Evolutionary conservation across 1,284 basidiomycete genomes (phyloP), one percentile per base, ranked within the genome.

Genomic region (Pyrrhoderma noxium): DNA sequence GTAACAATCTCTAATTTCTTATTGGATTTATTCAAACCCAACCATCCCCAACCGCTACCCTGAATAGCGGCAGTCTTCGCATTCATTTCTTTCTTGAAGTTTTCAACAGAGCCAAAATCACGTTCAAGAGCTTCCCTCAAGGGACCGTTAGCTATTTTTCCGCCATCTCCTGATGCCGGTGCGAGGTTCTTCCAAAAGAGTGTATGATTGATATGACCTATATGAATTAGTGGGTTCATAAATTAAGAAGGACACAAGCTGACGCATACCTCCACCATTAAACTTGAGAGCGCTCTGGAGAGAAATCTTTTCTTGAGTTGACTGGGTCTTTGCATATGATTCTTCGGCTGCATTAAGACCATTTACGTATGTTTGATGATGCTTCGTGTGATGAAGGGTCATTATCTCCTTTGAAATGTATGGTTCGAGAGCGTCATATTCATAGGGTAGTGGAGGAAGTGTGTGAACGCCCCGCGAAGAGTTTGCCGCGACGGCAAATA

Each of bases 141-240:
- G 11, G 82, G 73, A 21, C 93, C 90, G 31, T 77, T 78, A 55
- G 69, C 60, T 47, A 93, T 73, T 64, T 79, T 81, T 48, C 86
- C 85, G 60, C 88, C 83, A 56, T 79, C 74, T 59, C 66, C 65
- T 22, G 71, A 72, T 25, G 71, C 70, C 18, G 84, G 75, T 1
- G 91, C 86, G 59, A 97, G 81, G 73, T 96, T 98, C 72, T 87
- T 93, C 96, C 95, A 99, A 79, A 99, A 99, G 50, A 99, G 79
- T 40, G 93, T 85, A 67, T 93, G 91, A 70, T 93, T 93, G 66
- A 91, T 89, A 63, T 91, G 88, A 8, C 36, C 13, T 37, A 11
- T 37, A 50, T 47, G 36, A 49, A 18, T 34, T n/a, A 34, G 14
- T 22, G 2, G n/a, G 45, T 41, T 25, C 45, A 48, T 21, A 45